Evolutionary conservation across 164 flowering plant species (phyloP), one percentile per base, ranked within the genome.

Genomic region (Tinospora cordifolia): DNA sequence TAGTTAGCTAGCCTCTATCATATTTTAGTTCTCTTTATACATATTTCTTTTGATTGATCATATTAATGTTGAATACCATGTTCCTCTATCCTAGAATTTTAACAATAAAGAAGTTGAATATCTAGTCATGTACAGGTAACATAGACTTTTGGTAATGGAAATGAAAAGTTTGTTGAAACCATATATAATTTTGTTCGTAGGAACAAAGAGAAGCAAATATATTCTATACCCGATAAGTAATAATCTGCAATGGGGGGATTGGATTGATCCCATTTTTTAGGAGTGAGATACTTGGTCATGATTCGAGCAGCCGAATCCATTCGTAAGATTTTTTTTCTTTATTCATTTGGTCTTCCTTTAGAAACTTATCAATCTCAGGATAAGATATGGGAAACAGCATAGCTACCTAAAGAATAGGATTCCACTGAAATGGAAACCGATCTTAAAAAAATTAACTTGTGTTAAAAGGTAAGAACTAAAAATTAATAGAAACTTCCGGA

Each of bases 151-250:
- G n/a, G n/a, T n/a, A n/a, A n/a, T n/a, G n/a, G n/a, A n/a, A n/a
- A n/a, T n/a, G n/a, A n/a, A n/a, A n/a, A n/a, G n/a, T n/a, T n/a
- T n/a, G n/a, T n/a, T n/a, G n/a, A n/a, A n/a, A n/a, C n/a, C n/a
- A n/a, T n/a, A n/a, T n/a, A 65, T 49, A 65, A 49, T 51, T 65
- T 0, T 65, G 36, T 54, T 71, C 73, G 17, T 71, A 47, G 68
- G 68, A 71, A 71, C 46, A 71, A 71, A 71, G 73, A 63, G 44
- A 71, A 71, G 62, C 44, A 44, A 44, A 36, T 36, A 6, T 64
- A 64, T 64, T 64, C 44, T 64, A 64, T 64, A 64, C 67, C 21
- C 67, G 24, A 58, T 58, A 58, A 58, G 62, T 58, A 58, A n/a
- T 9, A 30, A 64, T 64, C 1, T 3, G 9, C 11, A 46, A 67